Percentiles rank a stretch among this genome's conserved stretches.
Evolutionary conservation across 2,329 filamentous ascomycete genomes (phyloP).

Genomic region (Fusarium pininemorale): DNA sequence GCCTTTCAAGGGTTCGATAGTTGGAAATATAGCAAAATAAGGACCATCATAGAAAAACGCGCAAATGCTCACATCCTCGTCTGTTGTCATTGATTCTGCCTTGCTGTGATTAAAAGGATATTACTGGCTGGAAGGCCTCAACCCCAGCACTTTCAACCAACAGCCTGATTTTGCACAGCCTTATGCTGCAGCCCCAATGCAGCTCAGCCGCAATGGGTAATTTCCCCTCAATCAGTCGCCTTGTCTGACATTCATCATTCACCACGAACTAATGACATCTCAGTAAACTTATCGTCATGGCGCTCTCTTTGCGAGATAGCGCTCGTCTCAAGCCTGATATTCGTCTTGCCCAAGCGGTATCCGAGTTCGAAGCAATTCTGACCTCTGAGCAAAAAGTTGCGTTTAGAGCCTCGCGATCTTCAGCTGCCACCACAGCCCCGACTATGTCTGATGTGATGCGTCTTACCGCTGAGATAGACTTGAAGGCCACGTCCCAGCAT

Average conservation of each 20-base stretch:
- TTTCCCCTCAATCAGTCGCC: not conserved
- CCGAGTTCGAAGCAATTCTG: slow-evolving; percentile 51
- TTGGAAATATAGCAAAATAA: no score
- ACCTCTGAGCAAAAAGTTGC: slow-evolving; percentile 47
- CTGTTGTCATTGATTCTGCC: not conserved
- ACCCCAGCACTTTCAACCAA: not conserved
- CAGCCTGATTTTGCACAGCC: not conserved
- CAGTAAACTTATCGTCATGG: not conserved
- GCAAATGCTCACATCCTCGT: not conserved
- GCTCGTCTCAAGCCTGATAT: slow-evolving; percentile 46
- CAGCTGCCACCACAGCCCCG: slow-evolving; percentile 39
- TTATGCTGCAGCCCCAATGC: not conserved
- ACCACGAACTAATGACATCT: not conserved
- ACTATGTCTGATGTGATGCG: slow-evolving; percentile 50
- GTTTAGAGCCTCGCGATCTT: slow-evolving; percentile 38
- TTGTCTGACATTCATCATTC: not conserved
- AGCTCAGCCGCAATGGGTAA: not conserved
- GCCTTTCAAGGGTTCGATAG: no score
- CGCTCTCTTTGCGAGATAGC: not conserved
- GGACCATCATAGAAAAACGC: no score
- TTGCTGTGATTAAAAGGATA: not conserved
- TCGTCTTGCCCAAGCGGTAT: slow-evolving; percentile 53
- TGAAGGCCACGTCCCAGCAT: slow-evolving; percentile 15
- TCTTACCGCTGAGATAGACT: slow-evolving; percentile 51
- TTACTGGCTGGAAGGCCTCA: not conserved